phyloP scores from a whole-genome alignment of 2,329 filamentous ascomycete genomes.

The Colletotrichum coccodes region DNA sequence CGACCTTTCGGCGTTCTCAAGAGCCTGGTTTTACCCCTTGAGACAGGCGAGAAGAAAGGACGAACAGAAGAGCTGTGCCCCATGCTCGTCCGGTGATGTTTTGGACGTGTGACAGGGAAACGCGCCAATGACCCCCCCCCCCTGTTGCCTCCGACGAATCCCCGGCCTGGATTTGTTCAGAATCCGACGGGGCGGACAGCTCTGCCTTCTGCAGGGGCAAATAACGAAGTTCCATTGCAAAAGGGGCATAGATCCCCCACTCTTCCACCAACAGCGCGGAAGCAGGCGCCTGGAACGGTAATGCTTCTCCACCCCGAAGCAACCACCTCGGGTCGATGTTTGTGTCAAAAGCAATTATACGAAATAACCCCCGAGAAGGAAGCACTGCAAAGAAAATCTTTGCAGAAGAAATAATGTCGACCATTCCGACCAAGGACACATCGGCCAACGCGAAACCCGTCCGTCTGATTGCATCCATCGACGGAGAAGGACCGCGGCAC shows the following conservation, averaged over 20 bases:
- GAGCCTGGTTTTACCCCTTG: not conserved
- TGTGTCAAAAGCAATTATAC: constrained; percentile 17
- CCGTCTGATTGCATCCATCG: not conserved
- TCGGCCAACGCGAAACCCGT: not conserved
- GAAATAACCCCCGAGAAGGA: not conserved
- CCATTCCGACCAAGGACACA: not conserved
- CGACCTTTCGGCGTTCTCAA: not conserved
- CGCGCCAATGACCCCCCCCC: constrained; percentile 19
- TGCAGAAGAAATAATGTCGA: not conserved
- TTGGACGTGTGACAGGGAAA: constrained; percentile 29
- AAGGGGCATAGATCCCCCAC: constrained; percentile 26
- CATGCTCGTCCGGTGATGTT: constrained; percentile 25
- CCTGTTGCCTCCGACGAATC: constrained; percentile 18
- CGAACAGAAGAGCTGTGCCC: not conserved
- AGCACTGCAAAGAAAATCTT: not conserved
- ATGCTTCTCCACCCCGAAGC: constrained; percentile 4
- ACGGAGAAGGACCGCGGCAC: not conserved
- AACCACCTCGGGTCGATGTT: not conserved
- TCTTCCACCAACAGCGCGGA: constrained; percentile 24
- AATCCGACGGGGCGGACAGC: constrained; percentile 17
- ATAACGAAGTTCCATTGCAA: constrained; percentile 1
- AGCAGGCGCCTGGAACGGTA: constrained; percentile 14
- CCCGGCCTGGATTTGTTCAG: not conserved
- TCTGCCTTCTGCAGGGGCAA: constrained; percentile 21
- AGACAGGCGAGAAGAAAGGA: constrained; percentile 1